Evolutionary conservation across 1,284 basidiomycete species (phyloP).

Genomic region (Salmacisia buchloeana): DNA sequence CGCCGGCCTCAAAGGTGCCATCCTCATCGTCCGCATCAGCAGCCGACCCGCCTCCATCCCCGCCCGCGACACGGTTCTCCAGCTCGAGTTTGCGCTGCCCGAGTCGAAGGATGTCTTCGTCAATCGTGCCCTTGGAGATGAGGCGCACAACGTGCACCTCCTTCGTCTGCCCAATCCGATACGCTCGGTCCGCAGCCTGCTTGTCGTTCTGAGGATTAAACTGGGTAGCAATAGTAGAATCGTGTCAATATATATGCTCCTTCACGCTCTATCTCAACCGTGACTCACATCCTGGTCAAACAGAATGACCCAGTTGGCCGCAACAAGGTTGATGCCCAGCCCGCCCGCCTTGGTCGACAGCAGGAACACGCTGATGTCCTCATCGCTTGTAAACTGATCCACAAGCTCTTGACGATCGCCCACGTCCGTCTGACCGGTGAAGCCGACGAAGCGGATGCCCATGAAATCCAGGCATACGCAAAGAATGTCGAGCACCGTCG

Average conservation of each 20-base stretch:
- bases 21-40: background rate
- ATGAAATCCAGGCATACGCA: slow-evolving; percentile 74
- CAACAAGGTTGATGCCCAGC: slow-evolving; percentile 54
- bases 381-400: slow-evolving; percentile 92
- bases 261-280: slow-evolving; percentile 49
- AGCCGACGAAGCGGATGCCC: slow-evolving; percentile 72
- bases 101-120: slow-evolving; percentile 49
- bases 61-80: slow-evolving; percentile 41
- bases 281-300: slow-evolving; percentile 97
- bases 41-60: slow-evolving; percentile 3
- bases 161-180: slow-evolving; percentile 91
- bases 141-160: slow-evolving; percentile 85
- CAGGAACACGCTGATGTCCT: slow-evolving; percentile 83
- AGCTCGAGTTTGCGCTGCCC: slow-evolving; percentile 38
- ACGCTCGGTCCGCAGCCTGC: slow-evolving; percentile 94
- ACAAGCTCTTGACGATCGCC: slow-evolving; percentile 88
- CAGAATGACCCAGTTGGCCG: slow-evolving; percentile 64
- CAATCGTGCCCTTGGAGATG: slow-evolving; percentile 86
- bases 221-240: background rate
- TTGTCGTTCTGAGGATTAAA: slow-evolving; percentile 64
- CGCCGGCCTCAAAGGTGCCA: no score
- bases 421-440: slow-evolving; percentile 91
- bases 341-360: slow-evolving; percentile 88
- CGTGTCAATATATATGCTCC: slow-evolving; percentile 56
- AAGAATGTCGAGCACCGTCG: slow-evolving; percentile 60